Evolutionary conservation across 352 stramenopile species (phyloP), one percentile per base, ranked within the genome.

Genomic region (Aphanomyces stellatus): DNA sequence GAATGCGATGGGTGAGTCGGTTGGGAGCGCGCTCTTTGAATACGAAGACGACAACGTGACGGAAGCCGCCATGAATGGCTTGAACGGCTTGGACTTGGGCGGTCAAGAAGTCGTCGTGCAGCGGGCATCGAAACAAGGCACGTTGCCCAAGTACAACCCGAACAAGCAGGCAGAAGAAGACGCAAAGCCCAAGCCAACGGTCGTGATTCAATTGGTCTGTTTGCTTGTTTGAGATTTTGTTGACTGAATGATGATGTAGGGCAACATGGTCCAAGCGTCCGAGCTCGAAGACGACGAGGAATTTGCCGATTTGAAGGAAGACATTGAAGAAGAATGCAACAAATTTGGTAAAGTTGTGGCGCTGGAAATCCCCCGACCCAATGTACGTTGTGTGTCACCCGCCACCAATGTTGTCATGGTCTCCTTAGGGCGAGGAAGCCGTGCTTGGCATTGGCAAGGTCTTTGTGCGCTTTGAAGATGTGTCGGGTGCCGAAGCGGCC

Each of bases 271-370:
- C 68, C 84, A 80, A 53, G 67, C 85, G 74, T 80, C 90, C 72
- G 87, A 95, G 55, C 75, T 95, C 34, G 83, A 79, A 53, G 81
- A 95, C 81, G 87, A 95, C 56, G 81, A 90, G 53, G 83, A 92
- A 65, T 95, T 82, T 82, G 78, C 79, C 68, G 87, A 95, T 76
- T 74, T 95, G 75, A 85, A 87, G 72, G 85, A 93, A 80, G 87
- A 95, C 72, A 85, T 95, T 53, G 85, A 93, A 74, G 84, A 93
- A 71, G 87, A 95, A 65, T 95, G 87, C 76, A 95, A 91, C 72
- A 86, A 86, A 31, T 95, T 93, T 59, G 87, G 87, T 65, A 76
- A 71, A 6, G 78, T 95, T 2, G 72, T 80, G 35, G 70, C 72
- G 40, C 67, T 93, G 67, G 85, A 91, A 42, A 92, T 95, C 53